phyloP scores from a whole-genome alignment of 257 asterid genomes.

The Salvia miltiorrhiza region DNA sequence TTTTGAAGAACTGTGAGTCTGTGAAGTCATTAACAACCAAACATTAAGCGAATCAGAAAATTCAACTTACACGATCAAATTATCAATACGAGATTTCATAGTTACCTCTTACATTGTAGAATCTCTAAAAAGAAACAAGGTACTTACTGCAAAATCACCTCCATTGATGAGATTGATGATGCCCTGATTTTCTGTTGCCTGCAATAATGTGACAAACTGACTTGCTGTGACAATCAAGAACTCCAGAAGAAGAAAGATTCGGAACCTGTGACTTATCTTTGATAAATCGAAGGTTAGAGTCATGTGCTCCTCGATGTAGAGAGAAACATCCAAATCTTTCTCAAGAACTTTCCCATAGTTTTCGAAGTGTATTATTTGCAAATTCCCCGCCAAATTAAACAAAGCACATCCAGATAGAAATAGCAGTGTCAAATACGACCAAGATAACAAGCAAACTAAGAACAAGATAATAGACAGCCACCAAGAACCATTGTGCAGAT shows the following conservation, averaged over 20 bases:
- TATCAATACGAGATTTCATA: not conserved
- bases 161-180: slow-evolving; percentile 67
- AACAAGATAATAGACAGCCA: slow-evolving; percentile 44
- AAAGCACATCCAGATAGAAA: slow-evolving; percentile 68
- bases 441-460: slow-evolving; percentile 50
- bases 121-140: not conserved
- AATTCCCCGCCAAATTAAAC: slow-evolving; percentile 70
- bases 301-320: slow-evolving; percentile 80
- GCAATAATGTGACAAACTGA: slow-evolving; percentile 62
- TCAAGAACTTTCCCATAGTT: slow-evolving; percentile 71
- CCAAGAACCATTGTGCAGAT: slow-evolving; percentile 49
- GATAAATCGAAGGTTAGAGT: slow-evolving; percentile 55
- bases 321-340: slow-evolving; percentile 64
- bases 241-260: slow-evolving; percentile 73
- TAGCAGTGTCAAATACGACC: slow-evolving; percentile 67
- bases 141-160: slow-evolving; percentile 79
- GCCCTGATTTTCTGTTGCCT: slow-evolving; percentile 66
- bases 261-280: slow-evolving; percentile 80
- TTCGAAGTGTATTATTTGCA: slow-evolving; percentile 76
- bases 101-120: not conserved
- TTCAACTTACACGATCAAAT: not conserved
- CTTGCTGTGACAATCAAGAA: slow-evolving; percentile 62
- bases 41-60: no score
- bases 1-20: not conserved
- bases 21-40: no score